Conservation (phyloP, 1,139 yeast species). For the Sporopachydermia cereana region DNA sequence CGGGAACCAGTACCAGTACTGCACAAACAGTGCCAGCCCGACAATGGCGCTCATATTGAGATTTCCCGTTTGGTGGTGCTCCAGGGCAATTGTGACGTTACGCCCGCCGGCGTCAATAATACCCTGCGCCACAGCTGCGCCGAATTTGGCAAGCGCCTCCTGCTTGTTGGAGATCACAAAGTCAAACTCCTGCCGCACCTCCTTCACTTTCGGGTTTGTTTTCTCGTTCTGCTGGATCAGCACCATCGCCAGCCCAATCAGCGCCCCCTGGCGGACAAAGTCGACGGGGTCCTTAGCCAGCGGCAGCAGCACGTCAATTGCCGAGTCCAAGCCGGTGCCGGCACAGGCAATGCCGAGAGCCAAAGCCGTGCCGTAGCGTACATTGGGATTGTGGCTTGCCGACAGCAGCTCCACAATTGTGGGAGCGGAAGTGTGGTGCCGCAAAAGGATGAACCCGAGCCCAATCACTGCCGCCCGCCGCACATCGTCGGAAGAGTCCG, state of each 20-base stretch:
- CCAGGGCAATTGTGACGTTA: slow-evolving; percentile 88
- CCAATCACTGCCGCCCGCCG: slow-evolving; percentile 93
- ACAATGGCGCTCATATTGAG: slow-evolving; percentile 85
- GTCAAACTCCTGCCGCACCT: slow-evolving; percentile 62
- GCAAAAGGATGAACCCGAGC: slow-evolving; percentile 83
- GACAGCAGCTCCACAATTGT: slow-evolving; percentile 87
- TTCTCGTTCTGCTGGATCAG: slow-evolving; percentile 89
- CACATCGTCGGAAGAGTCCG: slow-evolving; percentile 93
- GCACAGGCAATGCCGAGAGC: slow-evolving; percentile 97
- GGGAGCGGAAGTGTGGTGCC: slow-evolving; percentile 90
- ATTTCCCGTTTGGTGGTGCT: slow-evolving; percentile 84
- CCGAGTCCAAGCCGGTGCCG: slow-evolving; percentile 81
- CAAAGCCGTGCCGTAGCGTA: slow-evolving; percentile 95
- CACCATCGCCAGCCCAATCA: slow-evolving; percentile 86
- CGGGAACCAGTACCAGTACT: slow-evolving; percentile 99
- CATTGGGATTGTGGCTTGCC: slow-evolving; percentile 95
- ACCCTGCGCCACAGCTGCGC: slow-evolving; percentile 96
- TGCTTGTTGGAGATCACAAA: slow-evolving; percentile 76
- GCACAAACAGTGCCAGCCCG: slow-evolving; percentile 81
- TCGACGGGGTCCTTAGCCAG: slow-evolving; percentile 90
- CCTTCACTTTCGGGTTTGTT: slow-evolving; percentile 67
- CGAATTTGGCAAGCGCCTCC: slow-evolving; percentile 94
- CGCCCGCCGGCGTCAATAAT: slow-evolving; percentile 98
- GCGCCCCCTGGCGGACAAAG: slow-evolving; percentile 96
- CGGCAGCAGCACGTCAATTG: slow-evolving; percentile 87